phyloP scores from a whole-genome alignment of 139 green algal species.

The Parachlorella kessleri region DNA sequence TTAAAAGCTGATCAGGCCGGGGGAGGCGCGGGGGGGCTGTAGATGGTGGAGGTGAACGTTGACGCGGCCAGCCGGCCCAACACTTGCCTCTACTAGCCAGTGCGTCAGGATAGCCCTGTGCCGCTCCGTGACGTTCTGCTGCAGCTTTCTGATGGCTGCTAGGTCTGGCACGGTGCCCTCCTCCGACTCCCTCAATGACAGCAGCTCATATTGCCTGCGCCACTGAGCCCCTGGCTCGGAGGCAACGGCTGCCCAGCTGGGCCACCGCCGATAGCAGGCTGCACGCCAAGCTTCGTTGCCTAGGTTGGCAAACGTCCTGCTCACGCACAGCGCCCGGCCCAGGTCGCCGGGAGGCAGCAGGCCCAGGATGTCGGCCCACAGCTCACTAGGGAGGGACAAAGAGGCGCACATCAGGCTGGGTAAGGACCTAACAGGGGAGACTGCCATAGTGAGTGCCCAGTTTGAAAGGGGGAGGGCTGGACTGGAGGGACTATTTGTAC shows the following conservation, averaged over 20 bases:
- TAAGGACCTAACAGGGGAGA: too few relatives aligned
- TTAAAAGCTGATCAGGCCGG: neutral
- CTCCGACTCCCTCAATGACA: conserved; percentile 47
- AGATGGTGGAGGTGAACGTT: neutral
- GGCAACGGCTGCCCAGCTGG: conserved; percentile 35
- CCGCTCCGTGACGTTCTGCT: conserved; percentile 38
- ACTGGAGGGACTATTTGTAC: too few relatives aligned
- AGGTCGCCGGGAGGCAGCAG: conserved; percentile 34
- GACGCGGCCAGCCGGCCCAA: neutral
- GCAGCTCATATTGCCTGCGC: conserved; percentile 52
- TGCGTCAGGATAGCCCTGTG: conserved; percentile 52
- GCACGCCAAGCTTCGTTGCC: conserved; percentile 34
- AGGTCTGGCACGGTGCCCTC: conserved; percentile 16
- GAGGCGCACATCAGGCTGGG: too few relatives aligned
- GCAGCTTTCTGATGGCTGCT: conserved; percentile 24
- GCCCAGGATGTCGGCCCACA: conserved; percentile 44
- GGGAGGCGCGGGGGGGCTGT: neutral
- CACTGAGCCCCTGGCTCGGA: conserved; percentile 31
- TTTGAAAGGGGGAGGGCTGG: too few relatives aligned
- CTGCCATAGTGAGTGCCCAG: too few relatives aligned
- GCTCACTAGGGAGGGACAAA: conserved; percentile 34
- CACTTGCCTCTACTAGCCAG: conserved; percentile 60
- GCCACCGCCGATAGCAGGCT: conserved; percentile 50
- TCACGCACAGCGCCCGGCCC: conserved; percentile 36
- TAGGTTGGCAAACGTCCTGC: conserved; percentile 14